Evolutionary conservation across 2,329 filamentous ascomycete species (phyloP), one percentile per base, ranked within the genome.

Genomic region (Penicillium vulpinum): DNA sequence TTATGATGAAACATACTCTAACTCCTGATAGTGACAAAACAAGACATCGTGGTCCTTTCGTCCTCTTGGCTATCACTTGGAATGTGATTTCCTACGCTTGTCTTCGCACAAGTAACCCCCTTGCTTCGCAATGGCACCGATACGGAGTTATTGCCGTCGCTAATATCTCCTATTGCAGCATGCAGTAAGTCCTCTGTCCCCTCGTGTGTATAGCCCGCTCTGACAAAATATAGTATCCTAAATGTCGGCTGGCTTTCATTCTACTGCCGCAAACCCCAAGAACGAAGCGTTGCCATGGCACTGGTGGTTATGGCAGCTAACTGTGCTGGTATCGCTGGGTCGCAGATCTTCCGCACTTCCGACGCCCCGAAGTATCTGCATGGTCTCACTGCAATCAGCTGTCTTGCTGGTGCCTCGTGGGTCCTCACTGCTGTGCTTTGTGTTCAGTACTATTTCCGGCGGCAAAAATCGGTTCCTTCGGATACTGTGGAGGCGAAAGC

Each of bases 231-330:
- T 54, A 65, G 70, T 22, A 64, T 72, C 16, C 75, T 86, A 22
- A 86, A 86, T 64, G 83, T 86, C 48, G 80, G 83, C 1, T 86
- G 83, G 83, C 76, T 86, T 67, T 85, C 82, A 0, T 72, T 85
- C 0, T 77, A 80, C 2, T 77, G 83, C 65, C 75, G 76, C 0
- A 82, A 84, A 50, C 84, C 83, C 0, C 83, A 86, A 59, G 80
- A 85, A 61, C 74, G 83, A 47, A 82, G 83, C 0, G 74, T 86
- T 0, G 81, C 83, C 11, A 86, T 86, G 84, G 83, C 83, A 79
- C 62, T 75, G 47, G 68, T 85, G 50, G 84, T 86, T 57, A 86
- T 86, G 83, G 80, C 81, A 21, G 84, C 83, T 46, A 87, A 87
- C 61, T 82, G 81, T 26, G 83, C 83, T 0, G 83, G 83, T 22